Evolutionary conservation across 129 eudicot genomes (phyloP), one percentile per base, ranked within the genome.

Genomic region (Dittrichia graveolens): DNA sequence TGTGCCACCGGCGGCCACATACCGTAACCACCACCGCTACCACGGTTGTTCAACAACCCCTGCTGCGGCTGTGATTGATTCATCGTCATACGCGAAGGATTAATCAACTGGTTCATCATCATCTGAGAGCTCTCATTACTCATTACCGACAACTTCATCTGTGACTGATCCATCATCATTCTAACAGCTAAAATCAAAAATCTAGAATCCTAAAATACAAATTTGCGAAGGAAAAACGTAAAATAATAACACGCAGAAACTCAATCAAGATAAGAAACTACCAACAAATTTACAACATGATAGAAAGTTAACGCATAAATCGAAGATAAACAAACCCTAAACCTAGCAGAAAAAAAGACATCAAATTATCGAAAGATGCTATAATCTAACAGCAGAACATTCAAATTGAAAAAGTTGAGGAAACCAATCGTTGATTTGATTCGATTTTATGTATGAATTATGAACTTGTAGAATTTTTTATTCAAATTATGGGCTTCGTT

Each of bases 21-120:
- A 4, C 92, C 87, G 68, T 84, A 86, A 67, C 75, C 71, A 37
- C 83, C 52, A n/a, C 75, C 67, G n/a, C 48, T 10, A 42, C 48
- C 15, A 39, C 41, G 76, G 76, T 66, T 75, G 61, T 78, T 81
- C 44, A 79, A 18, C 81, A 79, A 53, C 49, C 69, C 82, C 76
- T 73, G 75, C 57, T 79, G 85, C 19, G 74, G 57, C 61, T 70
- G 86, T 8, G 86, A 63, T 45, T 55, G 83, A 71, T 70, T 67
- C 80, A 76, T 79, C 79, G 62, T 61, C 67, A 44, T 34, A 13
- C 5, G 46, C 46, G 67, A 76, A 35, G 49, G 49, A 43, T 3
- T 24, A 10, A 37, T 55, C 6, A 40, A 63, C 43, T 50, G 54
- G 5, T 56, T 76, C 38, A 37, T 14, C 34, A 67, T 34, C 74